Evolutionary conservation across 2,329 filamentous ascomycete genomes (phyloP), one percentile per base, ranked within the genome.

Genomic region (Fusarium tjaetaba): DNA sequence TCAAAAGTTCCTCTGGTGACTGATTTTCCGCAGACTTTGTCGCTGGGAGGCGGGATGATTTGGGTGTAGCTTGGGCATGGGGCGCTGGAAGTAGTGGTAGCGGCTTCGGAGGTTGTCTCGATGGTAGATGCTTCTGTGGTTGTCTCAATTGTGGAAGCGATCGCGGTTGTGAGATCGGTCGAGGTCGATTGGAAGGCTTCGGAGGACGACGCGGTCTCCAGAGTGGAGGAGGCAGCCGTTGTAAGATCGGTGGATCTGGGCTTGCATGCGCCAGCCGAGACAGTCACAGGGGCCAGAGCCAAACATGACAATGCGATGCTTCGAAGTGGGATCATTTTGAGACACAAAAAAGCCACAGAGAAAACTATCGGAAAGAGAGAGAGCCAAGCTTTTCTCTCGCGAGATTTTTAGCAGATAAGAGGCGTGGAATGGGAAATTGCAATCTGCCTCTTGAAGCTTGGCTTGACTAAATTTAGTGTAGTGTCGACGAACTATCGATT

Each of bases 11-110:
- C 65, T 11, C 65, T 55, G 4, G 8, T 41, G 0, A 68, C 52
- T 34, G 30, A n/a, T 14, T 63, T 57, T 1, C 38, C 64, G 24
- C 66, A 68, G 28, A 68, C 57, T 24, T 53, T 68, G 5, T 30
- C 20, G 8, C 22, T 7, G 2, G 57, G 66, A 4, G 59, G 36
- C 9, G 64, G 64, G 0, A 20, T 32, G 2, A 53, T 53, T 20
- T 61, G 38, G 1, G 18, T 68, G n/a, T 41, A 68, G 42, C 11
- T 24, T 36, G 66, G 45, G 30, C 64, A 69, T 2, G 64, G 45
- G 0, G 34, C 24, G 7, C 22, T 43, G 6, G 57, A 68, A 7
- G 57, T 63, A 2, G 57, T 57, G 41, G 26, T 14, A 2, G 57
- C 43, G 0, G 30, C 57, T 8, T 57, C 57, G 1, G 51, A 63